These are phyloP conservation scores for Pythium phragmiticola DNA, from an alignment of 352 stramenopile genomes.

Conservation along the genomic window DNA sequence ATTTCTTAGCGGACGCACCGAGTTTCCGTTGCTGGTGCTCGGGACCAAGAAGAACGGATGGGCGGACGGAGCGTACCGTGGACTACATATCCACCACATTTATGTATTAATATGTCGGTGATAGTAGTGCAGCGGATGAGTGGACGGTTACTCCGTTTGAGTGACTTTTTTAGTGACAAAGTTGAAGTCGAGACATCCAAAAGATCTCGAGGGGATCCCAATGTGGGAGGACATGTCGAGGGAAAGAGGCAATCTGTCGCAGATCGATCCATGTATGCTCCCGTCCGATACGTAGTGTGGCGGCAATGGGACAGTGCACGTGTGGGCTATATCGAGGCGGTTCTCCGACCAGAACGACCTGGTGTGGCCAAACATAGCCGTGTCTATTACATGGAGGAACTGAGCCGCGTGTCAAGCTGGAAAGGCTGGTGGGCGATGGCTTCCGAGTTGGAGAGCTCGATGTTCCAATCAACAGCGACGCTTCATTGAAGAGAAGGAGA, in stretches of 20 bases:
- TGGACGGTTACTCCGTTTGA: not conserved
- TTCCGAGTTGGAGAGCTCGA: not conserved
- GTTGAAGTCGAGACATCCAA: conserved; percentile 5
- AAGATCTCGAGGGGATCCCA: too few relatives aligned
- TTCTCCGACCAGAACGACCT: not conserved
- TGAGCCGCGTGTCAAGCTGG: not conserved
- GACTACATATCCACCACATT: not conserved
- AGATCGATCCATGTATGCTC: too few relatives aligned
- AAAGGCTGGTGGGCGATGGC: not conserved
- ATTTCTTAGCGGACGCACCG: not conserved
- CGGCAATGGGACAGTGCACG: not conserved
- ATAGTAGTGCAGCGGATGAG: not conserved
- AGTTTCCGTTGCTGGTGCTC: not conserved
- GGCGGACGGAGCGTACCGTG: conserved; percentile 7
- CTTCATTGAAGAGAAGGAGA: conserved; percentile 9
- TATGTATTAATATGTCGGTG: not conserved
- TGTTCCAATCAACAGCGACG: not conserved
- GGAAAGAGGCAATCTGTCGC: too few relatives aligned
- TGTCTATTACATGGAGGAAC: not conserved
- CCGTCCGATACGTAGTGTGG: not conserved
- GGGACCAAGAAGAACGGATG: not conserved
- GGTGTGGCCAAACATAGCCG: conserved; percentile 2
- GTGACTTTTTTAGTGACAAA: conserved; percentile 21
- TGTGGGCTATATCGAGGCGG: not conserved
- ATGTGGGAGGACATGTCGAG: too few relatives aligned